phyloP scores from a whole-genome alignment of 495 filamentous ascomycete genomes.

The Penicillium argentinense region DNA sequence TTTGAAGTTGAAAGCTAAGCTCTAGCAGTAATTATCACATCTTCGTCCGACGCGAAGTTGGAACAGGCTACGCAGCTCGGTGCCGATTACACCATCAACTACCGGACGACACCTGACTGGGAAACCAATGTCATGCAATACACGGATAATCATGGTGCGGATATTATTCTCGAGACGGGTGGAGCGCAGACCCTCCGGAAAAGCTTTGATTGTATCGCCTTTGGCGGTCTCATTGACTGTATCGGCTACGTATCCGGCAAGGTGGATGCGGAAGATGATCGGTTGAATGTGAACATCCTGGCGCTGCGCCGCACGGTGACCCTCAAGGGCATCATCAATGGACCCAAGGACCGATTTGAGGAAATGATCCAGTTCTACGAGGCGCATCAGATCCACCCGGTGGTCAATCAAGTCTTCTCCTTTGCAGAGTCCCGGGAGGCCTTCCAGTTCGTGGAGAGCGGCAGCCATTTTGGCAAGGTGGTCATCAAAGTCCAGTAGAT shows the following conservation, averaged over 20 bases:
- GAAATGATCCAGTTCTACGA: slow-evolving; percentile 63
- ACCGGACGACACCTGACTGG: slow-evolving; percentile 66
- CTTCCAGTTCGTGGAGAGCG: slow-evolving; percentile 56
- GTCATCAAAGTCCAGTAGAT: slow-evolving; percentile 53
- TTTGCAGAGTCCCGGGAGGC: slow-evolving; percentile 55
- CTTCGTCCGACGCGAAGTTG: slow-evolving; percentile 65
- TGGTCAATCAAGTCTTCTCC: slow-evolving; percentile 59
- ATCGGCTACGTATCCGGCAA: slow-evolving; percentile 68
- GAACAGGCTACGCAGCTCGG: slow-evolving; percentile 59
- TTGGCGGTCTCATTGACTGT: slow-evolving; percentile 65
- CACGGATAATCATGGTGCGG: slow-evolving; percentile 59
- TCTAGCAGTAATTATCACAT: slow-evolving; percentile 67
- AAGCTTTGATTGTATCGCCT: slow-evolving; percentile 61
- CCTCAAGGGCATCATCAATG: slow-evolving; percentile 61
- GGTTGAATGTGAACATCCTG: slow-evolving; percentile 53
- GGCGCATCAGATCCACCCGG: slow-evolving; percentile 58
- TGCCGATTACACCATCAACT: slow-evolving; percentile 63
- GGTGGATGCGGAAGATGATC: slow-evolving; percentile 39
- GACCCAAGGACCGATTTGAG: slow-evolving; percentile 58
- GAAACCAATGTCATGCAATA: slow-evolving; percentile 64
- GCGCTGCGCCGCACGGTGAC: slow-evolving; percentile 50
- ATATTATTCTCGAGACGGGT: slow-evolving; percentile 69
- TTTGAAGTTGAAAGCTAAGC: not conserved
- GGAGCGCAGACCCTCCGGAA: slow-evolving; percentile 61
- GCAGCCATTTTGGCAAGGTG: slow-evolving; percentile 77